Evolutionary conservation across 352 stramenopile species (phyloP), one percentile per base, ranked within the genome.

Genomic region (Globisporangium okanoganense): DNA sequence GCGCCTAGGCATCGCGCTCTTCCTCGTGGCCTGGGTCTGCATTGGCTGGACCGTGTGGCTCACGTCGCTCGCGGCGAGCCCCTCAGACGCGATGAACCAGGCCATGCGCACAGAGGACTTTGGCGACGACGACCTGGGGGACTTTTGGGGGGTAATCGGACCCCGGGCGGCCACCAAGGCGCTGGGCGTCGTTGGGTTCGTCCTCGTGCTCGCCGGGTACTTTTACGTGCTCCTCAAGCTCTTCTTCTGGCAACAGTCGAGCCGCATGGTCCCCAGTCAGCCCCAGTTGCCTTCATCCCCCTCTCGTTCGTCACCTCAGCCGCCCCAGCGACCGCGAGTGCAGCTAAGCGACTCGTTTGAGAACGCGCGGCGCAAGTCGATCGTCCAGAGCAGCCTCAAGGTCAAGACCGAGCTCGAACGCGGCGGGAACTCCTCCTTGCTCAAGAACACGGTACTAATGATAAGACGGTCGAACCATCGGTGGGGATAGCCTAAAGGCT

Each of bases 1-100:
- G 5, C 57, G 57, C 5, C 45, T 63, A 22, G 57, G 57, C 45
- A 63, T 63, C 57, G 12, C 25, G 33, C 47, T 63, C 33, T 56
- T 56, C 18, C 25, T 65, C 29, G 7, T 59, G 5, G 22, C 41
- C 8, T 65, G 58, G 49, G 36, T 65, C 27, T 65, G 40, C 22
- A 38, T 65, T 40, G 58, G 49, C 53, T 66, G 61, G 61, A 58
- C 61, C 14, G 33, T 62, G 33, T 62, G 43, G 61, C 35, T 66
- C 52, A 56, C 18, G 3, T 55, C 55, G 16, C 55, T 66, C 31
- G 38, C 31, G 3, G 44, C 20, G 33, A 57, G 41, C 22, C 61
- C 61, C 10, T 6, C 7, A 4, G 35, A 48, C n/a, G 49, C 61
- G 1, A 20, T 66, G 24, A 64, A 56, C 31, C 45, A 51, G 4